phyloP scores from a whole-genome alignment of 2,329 filamentous ascomycete species.

The Amylocarpus encephaloides region DNA sequence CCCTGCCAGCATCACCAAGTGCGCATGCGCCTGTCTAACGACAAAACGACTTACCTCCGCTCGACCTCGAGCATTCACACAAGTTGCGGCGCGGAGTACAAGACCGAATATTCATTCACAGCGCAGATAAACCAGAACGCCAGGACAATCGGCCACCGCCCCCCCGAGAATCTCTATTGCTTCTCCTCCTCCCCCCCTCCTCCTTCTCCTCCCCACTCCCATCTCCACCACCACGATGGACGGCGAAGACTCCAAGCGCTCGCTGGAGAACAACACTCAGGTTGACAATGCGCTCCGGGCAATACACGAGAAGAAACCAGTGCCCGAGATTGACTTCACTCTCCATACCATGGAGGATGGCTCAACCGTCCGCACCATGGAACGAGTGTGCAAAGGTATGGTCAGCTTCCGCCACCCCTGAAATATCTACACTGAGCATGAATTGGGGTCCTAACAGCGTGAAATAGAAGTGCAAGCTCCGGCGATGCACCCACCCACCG shows the following conservation, averaged over 20 bases:
- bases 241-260: conserved; percentile 25
- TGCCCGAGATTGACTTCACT: conserved; percentile 97
- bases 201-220: neutral
- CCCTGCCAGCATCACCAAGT: neutral
- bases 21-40: conserved; percentile 12
- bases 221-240: conserved; percentile 18
- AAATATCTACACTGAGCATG: conserved; percentile 3
- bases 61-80: too few relatives aligned
- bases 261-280: conserved; percentile 36
- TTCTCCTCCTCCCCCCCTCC: too few relatives aligned
- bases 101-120: too few relatives aligned
- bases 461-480: conserved; percentile 89
- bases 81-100: too few relatives aligned
- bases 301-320: conserved; percentile 88
- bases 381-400: conserved; percentile 96
- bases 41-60: neutral
- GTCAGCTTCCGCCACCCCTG: conserved; percentile 10
- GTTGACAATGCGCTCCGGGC: conserved; percentile 89
- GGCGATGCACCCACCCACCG: conserved; percentile 83
- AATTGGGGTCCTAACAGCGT: conserved; percentile 21
- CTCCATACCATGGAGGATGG: conserved; percentile 98
- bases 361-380: conserved; percentile 86
- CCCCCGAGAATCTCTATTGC: neutral
- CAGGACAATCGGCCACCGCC: neutral
- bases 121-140: neutral